A percentile compares a stretch with the other conserved stretches of the same genome.
These are phyloP conservation scores for Cardiosporidium cionae DNA, from an alignment of 169 alveolate genomes.

Conservation along the genomic window DNA sequence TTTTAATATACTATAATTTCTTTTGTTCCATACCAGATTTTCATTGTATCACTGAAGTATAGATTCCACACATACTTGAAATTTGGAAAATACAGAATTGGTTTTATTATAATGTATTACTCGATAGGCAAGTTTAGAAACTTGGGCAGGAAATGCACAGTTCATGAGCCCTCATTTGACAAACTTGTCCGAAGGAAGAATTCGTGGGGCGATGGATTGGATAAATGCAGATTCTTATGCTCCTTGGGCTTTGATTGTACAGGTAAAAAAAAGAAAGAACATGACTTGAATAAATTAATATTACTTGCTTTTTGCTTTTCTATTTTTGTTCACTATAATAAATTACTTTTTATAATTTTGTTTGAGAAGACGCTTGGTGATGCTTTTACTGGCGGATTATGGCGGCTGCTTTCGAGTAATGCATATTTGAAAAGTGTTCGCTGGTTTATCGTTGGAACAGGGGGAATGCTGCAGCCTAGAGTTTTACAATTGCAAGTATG, in stretches of 20 bases:
- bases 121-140: too few species aligned
- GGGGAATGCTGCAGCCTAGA: slow-evolving; percentile 27
- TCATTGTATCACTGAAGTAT: too few species aligned
- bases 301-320: too few species aligned
- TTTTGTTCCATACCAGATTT: too few species aligned
- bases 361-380: background rate
- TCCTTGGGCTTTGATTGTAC: slow-evolving; percentile 24
- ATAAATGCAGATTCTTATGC: slow-evolving; percentile 17
- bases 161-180: slow-evolving; percentile 14
- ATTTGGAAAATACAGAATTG: too few species aligned
- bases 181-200: slow-evolving; percentile 12
- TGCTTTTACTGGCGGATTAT: slow-evolving; percentile 11
- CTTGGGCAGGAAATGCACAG: slow-evolving; percentile 35
- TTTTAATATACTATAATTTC: too few species aligned
- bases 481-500: slow-evolving; percentile 10
- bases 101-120: too few species aligned
- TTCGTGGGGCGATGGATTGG: slow-evolving; percentile 3
- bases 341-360: background rate
- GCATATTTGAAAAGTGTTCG: slow-evolving; percentile 21
- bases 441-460: slow-evolving; percentile 20
- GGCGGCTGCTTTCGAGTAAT: slow-evolving; percentile 30
- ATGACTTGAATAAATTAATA: too few species aligned
- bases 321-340: too few species aligned
- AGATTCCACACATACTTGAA: too few species aligned
- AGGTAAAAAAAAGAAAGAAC: too few species aligned